A percentile compares a stretch with the other conserved stretches of the same genome.
Evolutionary conservation across 78 protist genomes (phyloP).

Genomic region (Dictyostelium brefeldianum): DNA sequence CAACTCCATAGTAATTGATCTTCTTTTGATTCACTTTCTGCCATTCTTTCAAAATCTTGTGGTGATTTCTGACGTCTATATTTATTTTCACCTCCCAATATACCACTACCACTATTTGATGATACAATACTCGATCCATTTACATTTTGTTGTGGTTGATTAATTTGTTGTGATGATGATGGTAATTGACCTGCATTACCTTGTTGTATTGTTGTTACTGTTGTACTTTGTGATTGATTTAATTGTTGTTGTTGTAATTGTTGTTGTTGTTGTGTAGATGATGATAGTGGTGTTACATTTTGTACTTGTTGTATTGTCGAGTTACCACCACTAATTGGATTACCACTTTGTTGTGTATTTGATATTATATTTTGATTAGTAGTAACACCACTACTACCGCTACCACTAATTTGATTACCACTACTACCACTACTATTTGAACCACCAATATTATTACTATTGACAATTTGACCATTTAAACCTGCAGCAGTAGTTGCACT

Average conservation of each 20-base stretch:
- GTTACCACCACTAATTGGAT: too few relatives aligned
- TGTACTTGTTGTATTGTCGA: too few relatives aligned
- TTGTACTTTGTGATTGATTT: too few relatives aligned
- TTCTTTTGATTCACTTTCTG: constrained; percentile 50
- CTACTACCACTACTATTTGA: not conserved
- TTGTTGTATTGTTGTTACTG: too few relatives aligned
- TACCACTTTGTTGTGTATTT: too few relatives aligned
- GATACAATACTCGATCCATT: not conserved
- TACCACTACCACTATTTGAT: not conserved
- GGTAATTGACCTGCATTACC: not conserved
- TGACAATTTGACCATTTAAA: not conserved
- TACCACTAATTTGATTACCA: not conserved
- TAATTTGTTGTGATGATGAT: not conserved
- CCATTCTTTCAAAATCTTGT: constrained; percentile 71
- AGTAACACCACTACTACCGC: not conserved
- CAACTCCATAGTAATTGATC: constrained; percentile 61
- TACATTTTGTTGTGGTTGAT: not conserved
- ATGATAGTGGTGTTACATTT: too few relatives aligned
- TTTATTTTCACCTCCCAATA: constrained; percentile 6
- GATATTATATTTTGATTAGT: too few relatives aligned
- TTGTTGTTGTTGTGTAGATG: not conserved
- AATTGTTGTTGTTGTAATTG: not conserved
- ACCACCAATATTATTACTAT: not conserved
- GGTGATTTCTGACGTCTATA: constrained; percentile 61
- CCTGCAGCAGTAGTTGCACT: not conserved